Percentiles rank a stretch among this genome's conserved stretches.
Conservation (phyloP, 345 rosid species). For the Streptanthus diversifolius region DNA sequence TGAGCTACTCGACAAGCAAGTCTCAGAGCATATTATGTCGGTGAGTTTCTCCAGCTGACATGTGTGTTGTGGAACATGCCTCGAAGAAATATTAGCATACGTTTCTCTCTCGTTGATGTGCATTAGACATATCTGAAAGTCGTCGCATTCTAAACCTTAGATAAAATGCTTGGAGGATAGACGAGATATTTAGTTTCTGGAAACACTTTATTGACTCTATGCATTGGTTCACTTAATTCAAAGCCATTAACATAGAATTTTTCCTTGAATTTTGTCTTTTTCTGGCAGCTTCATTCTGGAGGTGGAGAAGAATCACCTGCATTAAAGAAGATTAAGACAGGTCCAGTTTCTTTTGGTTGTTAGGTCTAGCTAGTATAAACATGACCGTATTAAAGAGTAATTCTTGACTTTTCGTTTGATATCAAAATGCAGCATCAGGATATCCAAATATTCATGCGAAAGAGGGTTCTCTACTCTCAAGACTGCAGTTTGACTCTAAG, state of each 20-base stretch:
- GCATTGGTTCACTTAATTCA: background rate
- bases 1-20: slow-evolving; percentile 85
- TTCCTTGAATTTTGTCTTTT: background rate
- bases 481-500: slow-evolving; percentile 69
- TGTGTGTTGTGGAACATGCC: slow-evolving; percentile 13
- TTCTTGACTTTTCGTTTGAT: slow-evolving; percentile 18
- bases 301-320: slow-evolving; percentile 49
- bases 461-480: slow-evolving; percentile 66
- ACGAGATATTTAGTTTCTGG: background rate
- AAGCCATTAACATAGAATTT: background rate
- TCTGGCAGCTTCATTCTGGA: slow-evolving; percentile 82
- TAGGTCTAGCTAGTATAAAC: slow-evolving; percentile 20
- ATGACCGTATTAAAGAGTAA: background rate
- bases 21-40: slow-evolving; percentile 93
- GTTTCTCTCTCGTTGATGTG: background rate
- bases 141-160: background rate
- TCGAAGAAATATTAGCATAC: background rate
- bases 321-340: slow-evolving; percentile 49
- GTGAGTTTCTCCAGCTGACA: slow-evolving; percentile 52
- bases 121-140: slow-evolving; percentile 4
- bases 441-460: slow-evolving; percentile 38
- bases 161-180: background rate
- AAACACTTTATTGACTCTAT: background rate
- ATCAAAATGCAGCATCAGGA: slow-evolving; percentile 44
- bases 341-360: slow-evolving; percentile 35